Base-by-base conservation (phyloP, 1,139 yeast species). In the Sugiyamaella xylanicola region DNA sequence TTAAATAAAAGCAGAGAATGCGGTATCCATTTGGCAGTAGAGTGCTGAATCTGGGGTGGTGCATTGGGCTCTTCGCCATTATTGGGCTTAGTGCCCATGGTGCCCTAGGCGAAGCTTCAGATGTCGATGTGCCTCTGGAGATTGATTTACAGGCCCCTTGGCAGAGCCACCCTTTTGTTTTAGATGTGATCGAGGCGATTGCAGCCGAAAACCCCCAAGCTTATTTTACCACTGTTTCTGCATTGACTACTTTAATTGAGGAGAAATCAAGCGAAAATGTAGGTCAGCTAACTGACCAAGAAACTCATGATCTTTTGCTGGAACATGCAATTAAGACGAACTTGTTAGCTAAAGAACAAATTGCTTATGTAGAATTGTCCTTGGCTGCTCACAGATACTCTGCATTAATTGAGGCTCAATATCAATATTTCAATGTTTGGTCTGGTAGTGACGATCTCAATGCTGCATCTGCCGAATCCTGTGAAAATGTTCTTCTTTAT, bases 371-470 rank as follows among this genome's bases (percentile, higher is more conserved):
- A n/a, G 79, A 82, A 57, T 74, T 83, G 54, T 74, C 82, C 45
- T 64, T 85, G 45, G 81, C 81, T 0, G 74, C 82, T 59, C 83
- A 84, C 54, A 71, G 77, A 41, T 71, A 77, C 57, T 73, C 87
- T 0, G 90, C 96, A 2, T 73, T 85, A 51, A 76, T 89, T 22
- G 82, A 83, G 61, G 74, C 91, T 0, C 88, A 87, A 56, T 86
- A 78, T 64, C 77, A 78, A 55, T 74, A 78, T 65, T 87, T 81
- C 64, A 70, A 68, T 3, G 59, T 71, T 0, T 55, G 58, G 58
- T 60, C 67, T 0, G 56, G 59, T 2, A 63, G 62, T 37, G 63
- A 62, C 32, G 55, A 62, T 1, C 64, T 66, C 1, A 27, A 47
- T 35, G 51, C 59, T 39, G 51, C 57, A 1, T 17, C 46, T 4